These are phyloP conservation scores for Exserohilum rostratum DNA, from an alignment of 2,329 filamentous ascomycete genomes.

Conservation along the genomic window DNA sequence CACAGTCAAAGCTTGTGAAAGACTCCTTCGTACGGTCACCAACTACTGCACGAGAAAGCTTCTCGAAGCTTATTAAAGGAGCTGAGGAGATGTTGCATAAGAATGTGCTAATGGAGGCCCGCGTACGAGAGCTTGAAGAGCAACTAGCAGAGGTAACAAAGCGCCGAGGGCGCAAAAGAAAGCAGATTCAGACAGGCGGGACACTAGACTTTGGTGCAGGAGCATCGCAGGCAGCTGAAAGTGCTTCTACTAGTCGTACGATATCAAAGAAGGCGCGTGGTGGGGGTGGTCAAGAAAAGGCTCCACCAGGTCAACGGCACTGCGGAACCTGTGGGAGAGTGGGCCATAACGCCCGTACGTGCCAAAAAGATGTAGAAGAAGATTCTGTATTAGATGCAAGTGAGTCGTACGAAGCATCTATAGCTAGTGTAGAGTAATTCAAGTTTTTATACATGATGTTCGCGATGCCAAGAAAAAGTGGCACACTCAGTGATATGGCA, in stretches of 20 bases:
- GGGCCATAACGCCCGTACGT: conserved; percentile 23
- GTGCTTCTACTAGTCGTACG: conserved; percentile 1
- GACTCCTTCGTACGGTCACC: too few species aligned
- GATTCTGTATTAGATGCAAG: background rate
- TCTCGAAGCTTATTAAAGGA: too few species aligned
- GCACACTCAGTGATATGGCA: background rate
- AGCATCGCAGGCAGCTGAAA: background rate
- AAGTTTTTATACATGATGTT: too few species aligned
- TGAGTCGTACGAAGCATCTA: background rate
- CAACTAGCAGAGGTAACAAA: too few species aligned
- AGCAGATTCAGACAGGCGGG: too few species aligned
- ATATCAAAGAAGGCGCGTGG: conserved; percentile 22
- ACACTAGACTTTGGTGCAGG: conserved; percentile 24
- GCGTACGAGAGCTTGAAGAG: too few species aligned
- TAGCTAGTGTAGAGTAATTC: background rate
- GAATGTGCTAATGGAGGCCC: too few species aligned
- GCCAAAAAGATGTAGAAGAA: conserved; percentile 15
- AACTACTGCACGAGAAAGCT: too few species aligned
- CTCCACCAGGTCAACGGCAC: conserved; percentile 15
- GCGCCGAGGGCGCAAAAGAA: too few species aligned
- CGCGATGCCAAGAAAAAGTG: too few species aligned
- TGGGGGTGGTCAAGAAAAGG: conserved; percentile 13
- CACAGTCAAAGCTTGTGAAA: too few species aligned
- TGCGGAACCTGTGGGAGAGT: conserved; percentile 20
- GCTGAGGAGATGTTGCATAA: too few species aligned